These are phyloP conservation scores for Metschnikowia colocasiae DNA, from an alignment of 805 yeast species.

Conservation along the genomic window DNA sequence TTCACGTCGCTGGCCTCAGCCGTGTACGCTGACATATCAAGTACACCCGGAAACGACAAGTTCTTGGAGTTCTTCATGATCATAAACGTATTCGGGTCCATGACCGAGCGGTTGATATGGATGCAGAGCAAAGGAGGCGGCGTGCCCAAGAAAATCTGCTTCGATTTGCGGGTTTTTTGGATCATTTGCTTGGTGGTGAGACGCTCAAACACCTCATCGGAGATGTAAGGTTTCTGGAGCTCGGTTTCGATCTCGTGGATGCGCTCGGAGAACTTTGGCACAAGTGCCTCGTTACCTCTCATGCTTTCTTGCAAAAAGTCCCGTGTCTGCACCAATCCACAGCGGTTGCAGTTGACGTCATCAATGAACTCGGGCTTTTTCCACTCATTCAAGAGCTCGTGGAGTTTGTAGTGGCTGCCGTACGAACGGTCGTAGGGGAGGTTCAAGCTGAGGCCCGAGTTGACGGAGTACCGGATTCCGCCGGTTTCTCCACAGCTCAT, in stretches of 20 bases:
- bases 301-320: constrained; percentile 45
- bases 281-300: constrained; percentile 28
- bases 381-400: constrained; percentile 62
- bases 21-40: constrained; percentile 67
- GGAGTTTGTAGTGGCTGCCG: constrained; percentile 36
- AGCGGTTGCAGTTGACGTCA: constrained; percentile 92
- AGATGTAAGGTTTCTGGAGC: constrained; percentile 62
- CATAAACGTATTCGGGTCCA: constrained; percentile 80
- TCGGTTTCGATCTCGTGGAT: constrained; percentile 39
- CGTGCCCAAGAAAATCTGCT: constrained; percentile 73
- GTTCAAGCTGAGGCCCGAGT: constrained; percentile 69
- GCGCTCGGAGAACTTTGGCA: constrained; percentile 28
- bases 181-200: constrained; percentile 73
- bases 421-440: constrained; percentile 49
- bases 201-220: constrained; percentile 72
- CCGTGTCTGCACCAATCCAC: constrained; percentile 66
- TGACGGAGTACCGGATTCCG: constrained; percentile 79
- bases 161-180: constrained; percentile 73
- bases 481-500: constrained; percentile 89
- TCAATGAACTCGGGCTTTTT: constrained; percentile 79
- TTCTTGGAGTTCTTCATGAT: constrained; percentile 80
- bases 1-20: constrained; percentile 68
- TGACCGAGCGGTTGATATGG: constrained; percentile 90
- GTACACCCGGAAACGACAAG: constrained; percentile 67
- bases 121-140: constrained; percentile 81